Base-by-base conservation (phyloP, 2,329 filamentous ascomycete species). In the Onygena corvina region DNA sequence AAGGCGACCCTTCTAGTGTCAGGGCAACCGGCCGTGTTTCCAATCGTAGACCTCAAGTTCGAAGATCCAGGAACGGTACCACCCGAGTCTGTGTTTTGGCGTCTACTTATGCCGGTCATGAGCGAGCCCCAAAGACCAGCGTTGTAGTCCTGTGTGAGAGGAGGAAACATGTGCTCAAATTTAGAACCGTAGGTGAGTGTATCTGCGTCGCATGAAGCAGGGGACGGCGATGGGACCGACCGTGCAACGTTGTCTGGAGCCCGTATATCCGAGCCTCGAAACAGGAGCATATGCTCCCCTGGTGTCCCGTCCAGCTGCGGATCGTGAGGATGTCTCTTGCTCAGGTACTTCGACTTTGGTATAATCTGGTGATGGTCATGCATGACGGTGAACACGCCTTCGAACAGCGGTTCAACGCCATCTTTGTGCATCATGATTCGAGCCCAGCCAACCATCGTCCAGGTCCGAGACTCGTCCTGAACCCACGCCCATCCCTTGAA, bases 1-100 rank as follows among this genome's bases (percentile, higher is more conserved):
- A 96, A 74, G 0, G 92, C 92, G 14, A 98, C 87, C 66, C 85
- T 93, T 57, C 88, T 80, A n/a, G 87, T 90, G 1, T 76, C 81
- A 4, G 90, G 90, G 63, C 92, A 98, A 47, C 92, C 92, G n/a
- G 69, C 63, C 0, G 84, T 84, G 52, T 78, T 83, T 44, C 92
- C 92, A 61, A 98, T 94, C 21, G 79, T 86, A 29, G 71, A 76
- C 29, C 76, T 73, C 57, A 96, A 70, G 61, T 95, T 92, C 52
- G 89, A 80, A 56, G 49, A 48, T 3, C 42, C 50, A 47, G 83
- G 84, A 18, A 82, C 86, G 47, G 86, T 84, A 11, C 77, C 76
- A 3, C 78, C 75, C n/a, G 44, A 38, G 7, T 79, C 80, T 33
- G 77, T 60, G 18, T 21, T 46, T 65, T 88, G 77, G 11, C 79